Evolutionary conservation across 768 basidiomycete species (phyloP).

Genomic region (Rhizopogon sp.): DNA sequence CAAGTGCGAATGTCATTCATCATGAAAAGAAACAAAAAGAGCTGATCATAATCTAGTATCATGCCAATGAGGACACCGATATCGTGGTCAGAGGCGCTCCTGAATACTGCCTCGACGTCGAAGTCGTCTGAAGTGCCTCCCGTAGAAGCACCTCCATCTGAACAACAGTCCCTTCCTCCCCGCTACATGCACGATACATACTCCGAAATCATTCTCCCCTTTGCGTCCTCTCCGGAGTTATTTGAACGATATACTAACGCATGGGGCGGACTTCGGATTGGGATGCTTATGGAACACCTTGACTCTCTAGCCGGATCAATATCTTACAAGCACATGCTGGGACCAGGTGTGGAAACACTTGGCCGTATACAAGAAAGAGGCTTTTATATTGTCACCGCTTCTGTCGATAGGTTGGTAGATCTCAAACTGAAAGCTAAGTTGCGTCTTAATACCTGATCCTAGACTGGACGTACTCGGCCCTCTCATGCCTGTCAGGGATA

Average conservation of each 20-base stretch:
- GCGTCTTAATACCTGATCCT: background rate
- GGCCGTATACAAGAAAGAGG: conserved; percentile 56
- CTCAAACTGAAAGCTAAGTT: background rate
- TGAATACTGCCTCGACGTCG: conserved; percentile 29
- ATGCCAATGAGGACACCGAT: conserved; percentile 49
- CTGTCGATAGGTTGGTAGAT: conserved; percentile 61
- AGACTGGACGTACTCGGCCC: conserved; percentile 67
- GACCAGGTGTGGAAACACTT: conserved; percentile 51
- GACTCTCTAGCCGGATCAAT: conserved; percentile 85
- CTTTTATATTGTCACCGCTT: conserved; percentile 81
- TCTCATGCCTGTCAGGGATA: conserved; percentile 56
- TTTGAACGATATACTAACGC: conserved; percentile 71
- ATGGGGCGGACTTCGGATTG: conserved; percentile 63
- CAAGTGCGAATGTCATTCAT: conserved; percentile 31
- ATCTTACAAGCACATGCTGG: conserved; percentile 78
- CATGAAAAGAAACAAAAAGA: background rate
- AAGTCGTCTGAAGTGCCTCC: conserved; percentile 11
- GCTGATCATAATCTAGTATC: conserved; percentile 31
- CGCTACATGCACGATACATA: conserved; percentile 71
- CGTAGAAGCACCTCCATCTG: conserved; percentile 7
- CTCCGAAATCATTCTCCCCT: conserved; percentile 59
- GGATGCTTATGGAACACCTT: conserved; percentile 74
- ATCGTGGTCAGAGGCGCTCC: conserved; percentile 56
- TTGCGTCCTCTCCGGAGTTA: conserved; percentile 50
- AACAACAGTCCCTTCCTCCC: conserved; percentile 29